Base-by-base conservation (phyloP, 768 basidiomycete genomes). In the Atractiella rhizophila region DNA sequence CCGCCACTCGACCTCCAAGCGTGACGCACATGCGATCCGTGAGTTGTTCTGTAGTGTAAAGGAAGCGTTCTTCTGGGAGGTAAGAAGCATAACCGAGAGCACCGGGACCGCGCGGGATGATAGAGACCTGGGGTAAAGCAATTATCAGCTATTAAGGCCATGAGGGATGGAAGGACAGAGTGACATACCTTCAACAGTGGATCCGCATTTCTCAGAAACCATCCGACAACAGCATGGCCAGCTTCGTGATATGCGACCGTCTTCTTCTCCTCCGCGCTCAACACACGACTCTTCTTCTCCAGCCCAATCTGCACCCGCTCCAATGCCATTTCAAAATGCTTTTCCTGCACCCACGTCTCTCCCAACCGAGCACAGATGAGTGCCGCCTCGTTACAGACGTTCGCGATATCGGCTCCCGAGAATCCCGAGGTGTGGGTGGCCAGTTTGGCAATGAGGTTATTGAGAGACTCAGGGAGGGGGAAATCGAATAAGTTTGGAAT, bases 221-320 rank as follows among this genome's bases (percentile, higher is more conserved):
- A 98, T 4, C 91, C 91, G 54, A 81, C 86, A 33, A 96, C 75
- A 18, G 91, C 91, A 59, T 98, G 91, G 4, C 91, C 91, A 19
- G 91, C 91, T 65, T 98, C 91, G 55, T 98, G 91, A 58, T 96
- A 94, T 7, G 91, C 91, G 31, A 96, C 86, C 0, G 79, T 94
- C 63, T 74, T 86, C 73, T 98, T 98, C 68, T 98, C 91, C 51
- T 91, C 83, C 19, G 73, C 68, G 52, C 79, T 85, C 33, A 98
- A 64, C 23, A 96, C 78, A 43, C 86, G 66, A 49, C 76, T 82
- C 69, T 94, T 98, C 56, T 82, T 69, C 67, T 96, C 91, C 51
- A 96, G 62, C 24, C 91, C 91, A 42, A 85, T 88, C 48, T 96
- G 86, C 27, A 98, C 91, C 29, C 91, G 71, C 64, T 98, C 91